Evolutionary conservation across 345 rosid genomes (phyloP).

Genomic region (Carallia pectinifolia): DNA sequence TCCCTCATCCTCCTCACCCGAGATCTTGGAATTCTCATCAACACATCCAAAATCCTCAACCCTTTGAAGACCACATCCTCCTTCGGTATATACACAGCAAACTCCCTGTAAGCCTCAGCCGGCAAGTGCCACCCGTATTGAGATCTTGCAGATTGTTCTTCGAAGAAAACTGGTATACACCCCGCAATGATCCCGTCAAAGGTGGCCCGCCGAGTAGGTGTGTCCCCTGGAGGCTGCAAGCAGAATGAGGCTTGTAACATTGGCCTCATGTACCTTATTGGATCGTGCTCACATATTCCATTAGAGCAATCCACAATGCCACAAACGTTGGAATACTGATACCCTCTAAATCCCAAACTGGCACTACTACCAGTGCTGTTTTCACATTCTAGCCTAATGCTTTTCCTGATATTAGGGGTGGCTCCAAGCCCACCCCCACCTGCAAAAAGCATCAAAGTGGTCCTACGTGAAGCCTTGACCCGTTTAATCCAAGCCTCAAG

Average conservation of each 20-base stretch:
- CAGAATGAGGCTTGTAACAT: constrained; percentile 76
- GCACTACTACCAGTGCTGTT: constrained; percentile 16
- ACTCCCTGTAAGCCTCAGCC: constrained; percentile 44
- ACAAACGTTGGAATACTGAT: constrained; percentile 42
- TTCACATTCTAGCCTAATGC: constrained; percentile 77
- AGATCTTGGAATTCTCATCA: constrained; percentile 57
- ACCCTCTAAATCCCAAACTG: constrained; percentile 3
- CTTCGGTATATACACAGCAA: constrained; percentile 66
- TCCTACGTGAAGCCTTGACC: constrained; percentile 54
- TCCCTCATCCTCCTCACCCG: constrained; percentile 72
- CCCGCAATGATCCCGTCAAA: constrained; percentile 84
- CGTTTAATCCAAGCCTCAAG: constrained; percentile 68
- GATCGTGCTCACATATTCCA: constrained; percentile 89
- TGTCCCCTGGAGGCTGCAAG: constrained; percentile 90
- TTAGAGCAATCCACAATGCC: constrained; percentile 84
- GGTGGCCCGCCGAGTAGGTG: constrained; percentile 78
- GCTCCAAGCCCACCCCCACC: constrained; percentile 77
- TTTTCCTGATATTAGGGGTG: constrained; percentile 66
- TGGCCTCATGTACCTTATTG: constrained; percentile 72
- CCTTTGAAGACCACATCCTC: constrained; percentile 83
- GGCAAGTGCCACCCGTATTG: constrained; percentile 84
- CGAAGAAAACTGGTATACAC: constrained; percentile 91
- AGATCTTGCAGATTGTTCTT: constrained; percentile 64
- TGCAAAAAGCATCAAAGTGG: constrained; percentile 66
- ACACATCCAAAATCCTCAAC: constrained; percentile 62